Conservation (phyloP, 1,139 yeast genomes). For the Suhomyces bolitotheri region DNA sequence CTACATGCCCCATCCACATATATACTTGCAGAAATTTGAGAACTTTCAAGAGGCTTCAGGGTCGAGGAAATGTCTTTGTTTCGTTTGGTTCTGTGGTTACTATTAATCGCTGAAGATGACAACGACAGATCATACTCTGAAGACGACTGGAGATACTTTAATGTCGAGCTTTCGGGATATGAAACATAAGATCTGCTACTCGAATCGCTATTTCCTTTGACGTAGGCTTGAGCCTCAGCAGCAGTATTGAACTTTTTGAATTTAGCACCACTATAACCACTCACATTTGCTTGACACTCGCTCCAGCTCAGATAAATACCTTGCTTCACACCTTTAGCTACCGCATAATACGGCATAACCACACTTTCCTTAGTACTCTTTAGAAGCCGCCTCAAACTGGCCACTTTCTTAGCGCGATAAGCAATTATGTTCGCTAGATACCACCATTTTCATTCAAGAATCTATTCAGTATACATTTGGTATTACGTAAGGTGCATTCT, state of each 20-base stretch:
- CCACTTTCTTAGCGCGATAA: background rate
- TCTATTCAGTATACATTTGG: no score
- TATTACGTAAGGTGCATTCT: no score
- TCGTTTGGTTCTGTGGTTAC: background rate
- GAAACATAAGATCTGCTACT: background rate
- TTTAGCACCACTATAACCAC: conserved; percentile 55
- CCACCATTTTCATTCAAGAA: background rate
- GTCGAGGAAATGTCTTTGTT: background rate
- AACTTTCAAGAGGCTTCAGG: background rate
- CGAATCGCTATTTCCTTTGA: background rate
- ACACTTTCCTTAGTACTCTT: no score
- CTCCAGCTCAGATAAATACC: conserved; percentile 61
- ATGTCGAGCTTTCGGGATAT: background rate
- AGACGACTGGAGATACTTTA: no score
- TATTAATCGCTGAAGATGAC: background rate
- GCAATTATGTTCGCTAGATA: no score
- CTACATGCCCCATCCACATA: conserved; percentile 76
- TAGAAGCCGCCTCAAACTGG: background rate
- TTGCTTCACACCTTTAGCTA: conserved; percentile 50
- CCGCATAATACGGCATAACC: conserved; percentile 55
- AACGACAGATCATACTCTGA: background rate
- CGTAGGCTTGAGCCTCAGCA: conserved; percentile 46
- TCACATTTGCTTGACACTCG: conserved; percentile 45
- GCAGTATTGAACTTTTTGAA: conserved; percentile 53
- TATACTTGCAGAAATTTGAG: conserved; percentile 1